These are phyloP conservation scores for Nannizziopsis barbatae DNA, from an alignment of 2,329 filamentous ascomycete species.

Conservation along the genomic window DNA sequence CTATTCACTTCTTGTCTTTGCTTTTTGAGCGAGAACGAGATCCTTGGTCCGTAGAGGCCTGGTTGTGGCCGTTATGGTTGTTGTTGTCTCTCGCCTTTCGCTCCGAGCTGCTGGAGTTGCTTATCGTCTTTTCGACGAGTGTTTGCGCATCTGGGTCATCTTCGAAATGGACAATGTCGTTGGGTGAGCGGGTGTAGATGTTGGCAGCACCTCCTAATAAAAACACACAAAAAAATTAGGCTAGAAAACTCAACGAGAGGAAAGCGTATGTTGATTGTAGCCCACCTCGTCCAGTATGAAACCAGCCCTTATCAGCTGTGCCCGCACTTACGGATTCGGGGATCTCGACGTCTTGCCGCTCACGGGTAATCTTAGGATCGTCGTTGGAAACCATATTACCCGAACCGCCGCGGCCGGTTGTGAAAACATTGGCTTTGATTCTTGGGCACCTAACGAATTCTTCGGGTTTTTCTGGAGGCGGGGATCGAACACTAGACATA, in stretches of 20 bases:
- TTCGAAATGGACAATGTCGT: not conserved
- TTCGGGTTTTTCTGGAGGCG: conserved; percentile 39
- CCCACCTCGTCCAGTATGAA: conserved; percentile 36
- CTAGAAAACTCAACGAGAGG: not conserved
- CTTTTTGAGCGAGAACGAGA: not conserved
- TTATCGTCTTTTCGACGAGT: not conserved
- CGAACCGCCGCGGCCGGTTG: conserved; percentile 76
- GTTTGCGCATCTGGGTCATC: not conserved
- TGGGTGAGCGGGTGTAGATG: not conserved
- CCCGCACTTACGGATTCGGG: conserved; percentile 24
- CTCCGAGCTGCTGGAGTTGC: conserved; percentile 3
- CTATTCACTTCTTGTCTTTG: not conserved
- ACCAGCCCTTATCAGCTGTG: conserved; percentile 29
- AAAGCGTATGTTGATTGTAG: not conserved
- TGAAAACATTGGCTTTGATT: conserved; percentile 72
- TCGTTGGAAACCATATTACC: conserved; percentile 75
- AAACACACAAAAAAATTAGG: not conserved
- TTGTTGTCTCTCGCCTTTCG: not conserved
- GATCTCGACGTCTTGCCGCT: conserved; percentile 70
- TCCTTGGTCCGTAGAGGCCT: not conserved
- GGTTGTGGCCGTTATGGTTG: not conserved
- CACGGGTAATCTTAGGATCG: conserved; percentile 56
- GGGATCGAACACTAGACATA: conserved; percentile 8
- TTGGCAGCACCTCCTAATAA: conserved; percentile 9
- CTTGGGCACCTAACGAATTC: conserved; percentile 66